Evolutionary conservation across 352 stramenopile genomes (phyloP).

Genomic region (Phytophthora cryptogea): DNA sequence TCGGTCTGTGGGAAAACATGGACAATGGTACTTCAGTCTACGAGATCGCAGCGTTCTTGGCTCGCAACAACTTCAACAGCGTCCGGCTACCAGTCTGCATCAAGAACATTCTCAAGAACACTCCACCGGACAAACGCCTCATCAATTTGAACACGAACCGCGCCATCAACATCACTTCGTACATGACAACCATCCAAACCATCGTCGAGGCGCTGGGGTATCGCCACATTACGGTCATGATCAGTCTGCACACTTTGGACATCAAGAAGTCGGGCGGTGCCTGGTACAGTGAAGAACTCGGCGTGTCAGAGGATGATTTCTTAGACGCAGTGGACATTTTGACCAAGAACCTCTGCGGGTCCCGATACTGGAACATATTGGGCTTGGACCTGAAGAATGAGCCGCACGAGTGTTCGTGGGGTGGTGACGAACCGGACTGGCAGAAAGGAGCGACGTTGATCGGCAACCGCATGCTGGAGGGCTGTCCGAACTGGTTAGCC

Average conservation of each 20-base stretch:
- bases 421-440: constrained; percentile 47
- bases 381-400: constrained; percentile 75
- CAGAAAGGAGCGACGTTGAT: constrained; percentile 53
- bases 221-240: constrained; percentile 62
- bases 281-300: constrained; percentile 56
- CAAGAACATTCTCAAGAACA: constrained; percentile 56
- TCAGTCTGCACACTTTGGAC: constrained; percentile 67
- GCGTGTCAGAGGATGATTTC: constrained; percentile 54
- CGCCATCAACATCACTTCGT: constrained; percentile 61
- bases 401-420: constrained; percentile 57
- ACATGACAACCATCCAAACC: constrained; percentile 54
- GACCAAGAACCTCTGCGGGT: constrained; percentile 53
- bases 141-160: constrained; percentile 69
- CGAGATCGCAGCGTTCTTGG: constrained; percentile 60
- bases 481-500: constrained; percentile 61
- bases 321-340: constrained; percentile 56
- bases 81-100: constrained; percentile 63
- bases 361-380: constrained; percentile 68
- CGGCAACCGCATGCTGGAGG: constrained; percentile 60
- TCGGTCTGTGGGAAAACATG: constrained; percentile 77
- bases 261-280: constrained; percentile 47
- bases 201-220: constrained; percentile 62
- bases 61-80: constrained; percentile 72
- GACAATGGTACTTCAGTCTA: constrained; percentile 78
- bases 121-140: constrained; percentile 37